phyloP scores from a whole-genome alignment of 352 stramenopile species.

The Saprolegnia parasitica region DNA sequence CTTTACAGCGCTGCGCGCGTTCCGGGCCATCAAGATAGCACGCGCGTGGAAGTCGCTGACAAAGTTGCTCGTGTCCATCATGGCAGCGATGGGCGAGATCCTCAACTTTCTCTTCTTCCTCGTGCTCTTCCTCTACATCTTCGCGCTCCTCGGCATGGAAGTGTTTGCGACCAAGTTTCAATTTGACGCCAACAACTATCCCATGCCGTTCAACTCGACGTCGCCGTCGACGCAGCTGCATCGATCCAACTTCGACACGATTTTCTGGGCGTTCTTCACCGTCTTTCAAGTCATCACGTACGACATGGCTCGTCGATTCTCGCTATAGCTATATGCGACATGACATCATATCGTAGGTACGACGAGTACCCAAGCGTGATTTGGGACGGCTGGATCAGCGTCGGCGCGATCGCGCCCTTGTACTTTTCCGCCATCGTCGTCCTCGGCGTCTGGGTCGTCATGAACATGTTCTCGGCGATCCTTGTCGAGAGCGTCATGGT shows the following conservation, averaged over 20 bases:
- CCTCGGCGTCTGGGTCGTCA: constrained; percentile 87
- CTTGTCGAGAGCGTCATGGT: constrained; percentile 87
- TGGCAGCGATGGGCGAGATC: constrained; percentile 86
- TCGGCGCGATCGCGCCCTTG: constrained; percentile 45
- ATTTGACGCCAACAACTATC: constrained; percentile 76
- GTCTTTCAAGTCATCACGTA: constrained; percentile 91
- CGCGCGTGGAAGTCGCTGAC: constrained; percentile 85
- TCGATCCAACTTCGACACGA: constrained; percentile 87
- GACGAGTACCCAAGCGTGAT: constrained; percentile 93
- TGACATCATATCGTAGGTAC: constrained; percentile 5
- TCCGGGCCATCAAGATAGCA: constrained; percentile 87
- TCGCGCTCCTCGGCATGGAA: constrained; percentile 88
- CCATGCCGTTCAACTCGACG: constrained; percentile 35
- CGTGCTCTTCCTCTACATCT: constrained; percentile 93
- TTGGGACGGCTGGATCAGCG: constrained; percentile 78
- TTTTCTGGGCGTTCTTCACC: constrained; percentile 74
- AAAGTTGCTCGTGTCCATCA: constrained; percentile 81
- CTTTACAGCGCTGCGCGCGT: constrained; percentile 71
- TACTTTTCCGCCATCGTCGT: constrained; percentile 88
- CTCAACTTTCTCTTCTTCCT: constrained; percentile 90
- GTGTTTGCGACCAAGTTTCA: constrained; percentile 94
- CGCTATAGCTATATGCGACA: constrained; percentile 80
- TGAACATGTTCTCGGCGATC: constrained; percentile 93
- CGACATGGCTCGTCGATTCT: neutral
- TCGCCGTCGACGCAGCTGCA: constrained; percentile 27